Base-by-base conservation (phyloP, 139 green algal species). In the Chlamydomonas applanata region DNA sequence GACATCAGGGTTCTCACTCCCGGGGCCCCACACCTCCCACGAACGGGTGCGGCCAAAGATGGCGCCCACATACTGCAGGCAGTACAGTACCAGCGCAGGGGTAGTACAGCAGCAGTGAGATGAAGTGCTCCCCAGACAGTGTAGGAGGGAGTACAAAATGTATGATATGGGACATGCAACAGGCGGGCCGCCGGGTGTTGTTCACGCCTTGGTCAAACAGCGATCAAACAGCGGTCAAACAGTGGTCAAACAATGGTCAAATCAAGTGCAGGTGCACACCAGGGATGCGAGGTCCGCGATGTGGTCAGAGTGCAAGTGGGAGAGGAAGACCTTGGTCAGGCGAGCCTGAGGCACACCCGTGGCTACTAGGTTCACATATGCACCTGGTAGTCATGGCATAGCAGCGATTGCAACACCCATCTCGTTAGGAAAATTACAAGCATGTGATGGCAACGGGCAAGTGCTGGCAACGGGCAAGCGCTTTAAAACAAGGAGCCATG, bases 251-350 rank as follows among this genome's bases (percentile, higher is more conserved):
- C n/a, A n/a, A 7, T 49, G 40, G 40, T 49, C 40, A 49, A 7
- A 49, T 11, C 7, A 7, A 49, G 7, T 49, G 11, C 7, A 11
- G 20, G 4, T 14, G 20, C 53, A 25, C 53, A 62, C 53, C 53
- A 86, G 64, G 22, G 65, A 78, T 4, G 81, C 81, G 73, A 86
- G 76, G 44, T 86, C 81, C 40, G 76, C 81, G 49, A 75, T 71
- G 77, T 86, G 81, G 62, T 86, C 81, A 24, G 60, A 76, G 64
- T 86, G 81, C 54, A 86, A 35, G 66, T 86, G 81, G 9, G 76
- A 76, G n/a, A 86, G 69, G 61, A 86, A 86, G 9, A 80, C 59
- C 61, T 72, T 76, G 19, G 19, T 75, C 27, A 80, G 57, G 24
- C 52, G 13, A n/a, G 75, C 67, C 24, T 69, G 45, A 4, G 69